phyloP scores from a whole-genome alignment of 805 yeast species.

The Kluyveromyces siamensis region DNA sequence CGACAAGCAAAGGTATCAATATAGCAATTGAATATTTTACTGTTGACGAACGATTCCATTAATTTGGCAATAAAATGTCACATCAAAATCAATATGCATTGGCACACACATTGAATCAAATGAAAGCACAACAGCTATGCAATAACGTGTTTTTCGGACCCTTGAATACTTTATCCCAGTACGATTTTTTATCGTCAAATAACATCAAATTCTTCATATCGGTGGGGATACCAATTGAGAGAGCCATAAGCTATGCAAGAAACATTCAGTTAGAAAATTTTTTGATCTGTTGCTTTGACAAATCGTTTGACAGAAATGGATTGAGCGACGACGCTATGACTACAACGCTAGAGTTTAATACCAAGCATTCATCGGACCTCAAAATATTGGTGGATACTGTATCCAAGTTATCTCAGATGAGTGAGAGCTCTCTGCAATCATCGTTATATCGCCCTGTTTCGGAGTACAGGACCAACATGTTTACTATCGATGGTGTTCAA shows the following conservation, averaged over 20 bases:
- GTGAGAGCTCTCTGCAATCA: neutral
- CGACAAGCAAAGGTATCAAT: neutral
- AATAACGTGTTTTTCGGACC: conserved; percentile 41
- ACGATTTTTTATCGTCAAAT: conserved; percentile 28
- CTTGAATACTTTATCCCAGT: conserved; percentile 32
- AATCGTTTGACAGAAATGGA: conserved; percentile 15
- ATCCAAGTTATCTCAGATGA: neutral
- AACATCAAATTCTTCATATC: conserved; percentile 34
- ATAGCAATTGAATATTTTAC: neutral
- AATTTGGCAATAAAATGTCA: conserved; percentile 4
- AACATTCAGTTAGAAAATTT: conserved; percentile 24
- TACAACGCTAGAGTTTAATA: conserved; percentile 4
- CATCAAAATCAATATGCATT: conserved; percentile 10
- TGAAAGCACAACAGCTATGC: conserved; percentile 34
- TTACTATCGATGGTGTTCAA: conserved; percentile 10
- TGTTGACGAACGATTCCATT: neutral
- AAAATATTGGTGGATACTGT: conserved; percentile 3
- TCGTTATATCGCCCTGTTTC: conserved; percentile 3
- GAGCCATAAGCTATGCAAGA: conserved; percentile 24
- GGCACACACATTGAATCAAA: conserved; percentile 14
- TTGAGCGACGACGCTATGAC: neutral
- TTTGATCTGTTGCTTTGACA: conserved; percentile 29
- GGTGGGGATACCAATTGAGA: conserved; percentile 26
- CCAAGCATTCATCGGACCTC: conserved; percentile 4
- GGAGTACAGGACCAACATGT: conserved; percentile 4